phyloP scores from a whole-genome alignment of 805 yeast species.

The Danielozyma ontarioensis region DNA sequence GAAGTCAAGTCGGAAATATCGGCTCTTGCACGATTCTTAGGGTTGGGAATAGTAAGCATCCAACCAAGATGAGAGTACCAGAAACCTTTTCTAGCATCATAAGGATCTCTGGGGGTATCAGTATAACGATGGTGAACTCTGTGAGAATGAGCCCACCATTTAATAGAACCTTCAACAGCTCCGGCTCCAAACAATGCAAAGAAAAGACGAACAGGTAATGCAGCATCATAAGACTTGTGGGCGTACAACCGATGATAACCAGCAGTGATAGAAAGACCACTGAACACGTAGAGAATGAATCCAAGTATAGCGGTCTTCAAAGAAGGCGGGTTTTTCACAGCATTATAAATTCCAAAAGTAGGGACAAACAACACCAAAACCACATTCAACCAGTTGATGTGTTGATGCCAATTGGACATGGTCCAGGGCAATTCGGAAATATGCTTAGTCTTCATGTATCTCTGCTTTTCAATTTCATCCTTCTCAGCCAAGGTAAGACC shows the following conservation, averaged over 20 bases:
- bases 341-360: constrained; percentile 42
- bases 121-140: constrained; percentile 85
- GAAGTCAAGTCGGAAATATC: constrained; percentile 71
- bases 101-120: constrained; percentile 78
- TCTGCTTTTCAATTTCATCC: constrained; percentile 34
- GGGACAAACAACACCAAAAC: constrained; percentile 63
- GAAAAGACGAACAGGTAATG: constrained; percentile 53
- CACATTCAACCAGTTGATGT: constrained; percentile 75
- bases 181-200: constrained; percentile 80
- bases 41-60: constrained; percentile 79
- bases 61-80: constrained; percentile 85
- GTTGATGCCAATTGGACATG: constrained; percentile 60
- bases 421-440: constrained; percentile 82
- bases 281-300: constrained; percentile 46
- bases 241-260: constrained; percentile 82
- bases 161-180: constrained; percentile 77
- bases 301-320: constrained; percentile 50
- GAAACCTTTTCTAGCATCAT: constrained; percentile 78
- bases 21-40: constrained; percentile 75
- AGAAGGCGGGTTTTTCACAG: constrained; percentile 45
- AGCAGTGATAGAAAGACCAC: constrained; percentile 76
- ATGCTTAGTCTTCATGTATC: constrained; percentile 42
- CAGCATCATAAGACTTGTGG: constrained; percentile 67
- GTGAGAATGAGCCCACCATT: constrained; percentile 88
- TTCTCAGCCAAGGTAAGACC: constrained; percentile 24